phyloP scores from a whole-genome alignment of 768 basidiomycete genomes.

The Suillus luteus region DNA sequence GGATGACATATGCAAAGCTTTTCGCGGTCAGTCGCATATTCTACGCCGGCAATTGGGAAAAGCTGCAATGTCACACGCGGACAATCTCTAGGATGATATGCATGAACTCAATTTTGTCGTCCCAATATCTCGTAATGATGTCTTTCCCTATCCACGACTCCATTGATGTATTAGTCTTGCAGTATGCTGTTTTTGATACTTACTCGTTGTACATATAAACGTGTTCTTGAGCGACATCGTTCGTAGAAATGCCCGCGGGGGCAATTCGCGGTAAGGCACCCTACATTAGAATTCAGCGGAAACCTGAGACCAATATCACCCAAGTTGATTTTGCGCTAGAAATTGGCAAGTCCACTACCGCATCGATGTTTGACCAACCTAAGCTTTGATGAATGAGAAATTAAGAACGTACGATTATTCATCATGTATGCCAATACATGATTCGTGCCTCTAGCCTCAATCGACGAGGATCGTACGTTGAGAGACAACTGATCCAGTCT shows the following conservation, averaged over 20 bases:
- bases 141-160: not conserved
- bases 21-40: conserved; percentile 16
- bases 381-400: not conserved
- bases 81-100: not conserved
- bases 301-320: not conserved
- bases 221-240: not conserved
- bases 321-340: not conserved
- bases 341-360: not conserved
- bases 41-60: conserved; percentile 4
- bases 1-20: conserved; percentile 19
- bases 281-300: not conserved
- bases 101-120: not conserved
- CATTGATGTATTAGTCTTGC: not conserved
- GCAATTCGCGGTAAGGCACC: no score
- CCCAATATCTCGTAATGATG: not conserved
- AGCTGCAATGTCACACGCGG: not conserved
- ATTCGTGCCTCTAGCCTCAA: not conserved
- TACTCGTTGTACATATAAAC: not conserved
- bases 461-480: not conserved
- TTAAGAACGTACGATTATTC: not conserved
- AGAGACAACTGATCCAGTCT: not conserved
- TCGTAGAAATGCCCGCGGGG: not conserved
- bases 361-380: not conserved
- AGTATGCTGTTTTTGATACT: not conserved
- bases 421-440: not conserved